Percentiles rank a stretch among this genome's conserved stretches.
Evolutionary conservation across 495 filamentous ascomycete species (phyloP).

Genomic region (Neurospora tetrasperma): DNA sequence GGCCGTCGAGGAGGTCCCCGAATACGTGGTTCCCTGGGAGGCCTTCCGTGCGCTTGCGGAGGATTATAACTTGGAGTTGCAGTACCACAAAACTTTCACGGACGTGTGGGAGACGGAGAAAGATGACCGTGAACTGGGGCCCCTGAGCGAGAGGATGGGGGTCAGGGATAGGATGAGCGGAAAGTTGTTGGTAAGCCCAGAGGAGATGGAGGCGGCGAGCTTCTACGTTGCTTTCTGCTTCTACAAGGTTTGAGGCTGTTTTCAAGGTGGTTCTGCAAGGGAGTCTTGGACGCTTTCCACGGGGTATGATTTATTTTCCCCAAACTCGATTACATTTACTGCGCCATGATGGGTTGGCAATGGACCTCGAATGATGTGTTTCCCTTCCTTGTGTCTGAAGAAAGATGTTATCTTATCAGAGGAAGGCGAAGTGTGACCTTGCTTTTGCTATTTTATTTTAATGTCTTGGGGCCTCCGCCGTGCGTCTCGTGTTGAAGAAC

Average conservation of each 20-base stretch:
- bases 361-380: neutral
- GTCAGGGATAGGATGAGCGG: conserved; percentile 65
- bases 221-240: conserved; percentile 94
- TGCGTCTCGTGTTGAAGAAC: neutral
- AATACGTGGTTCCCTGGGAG: conserved; percentile 98
- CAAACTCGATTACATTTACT: neutral
- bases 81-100: conserved; percentile 79
- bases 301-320: neutral
- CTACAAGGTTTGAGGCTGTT: conserved; percentile 60
- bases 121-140: conserved; percentile 65
- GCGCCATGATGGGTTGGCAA: neutral
- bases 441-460: neutral
- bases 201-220: conserved; percentile 82
- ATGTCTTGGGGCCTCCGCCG: neutral
- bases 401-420: neutral
- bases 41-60: conserved; percentile 90
- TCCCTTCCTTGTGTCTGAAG: neutral
- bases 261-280: neutral
- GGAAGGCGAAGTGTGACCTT: neutral
- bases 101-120: conserved; percentile 90
- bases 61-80: conserved; percentile 89
- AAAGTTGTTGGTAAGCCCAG: conserved; percentile 54
- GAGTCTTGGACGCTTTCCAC: neutral
- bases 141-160: conserved; percentile 87
- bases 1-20: conserved; percentile 89